Base-by-base conservation (phyloP, 805 yeast genomes). In the Candida sithepensis region DNA sequence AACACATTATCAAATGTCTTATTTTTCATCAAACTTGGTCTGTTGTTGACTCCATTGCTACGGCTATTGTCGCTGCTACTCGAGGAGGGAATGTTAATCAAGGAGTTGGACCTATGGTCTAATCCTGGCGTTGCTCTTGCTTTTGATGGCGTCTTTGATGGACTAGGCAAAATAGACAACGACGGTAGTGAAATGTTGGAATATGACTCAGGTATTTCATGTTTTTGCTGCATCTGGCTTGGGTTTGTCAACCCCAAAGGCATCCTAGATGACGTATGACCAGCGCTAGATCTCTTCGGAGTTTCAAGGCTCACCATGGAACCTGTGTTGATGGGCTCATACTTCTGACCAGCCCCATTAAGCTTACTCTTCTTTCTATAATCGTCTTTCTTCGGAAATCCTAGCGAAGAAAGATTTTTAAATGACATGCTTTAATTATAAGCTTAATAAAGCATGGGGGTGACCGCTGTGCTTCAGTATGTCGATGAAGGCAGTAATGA, bases 381-480 rank as follows among this genome's bases (percentile, higher is more conserved):
- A 4, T 42, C 43, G 32, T 67, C 69, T 32, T 59, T 54, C 37
- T 55, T 60, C 6, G 52, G 47, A 37, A 63, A 12, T 44, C 44
- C 19, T 53, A 55, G 14, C 13, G 45, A 36, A 21, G 44, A 21
- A 6, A 46, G n/a, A n/a, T 34, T 43, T 21, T 24, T 46, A 22
- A 46, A 26, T 10, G 49, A 33, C 49, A 46, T 46, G 22, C 28
- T 24, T 6, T 12, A 34, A n/a, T 18, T 21, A 19, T n/a, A n/a
- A 3, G 42, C 24, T 4, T 18, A 24, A 7, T 7, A 10, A 40
- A 6, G 21, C 4, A 10, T n/a, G n/a, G 28, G 22, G 32, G 22
- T 4, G 3, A 20, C 13, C 21, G 30, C 12, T 26, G 12, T 8
- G 8, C 30, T 26, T 8, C 8, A 8, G 8, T 8, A 8, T 8